Percentiles rank a stretch among this genome's conserved stretches.
phyloP scores from a whole-genome alignment of 768 basidiomycete species.

The Tulasnella sp. region DNA sequence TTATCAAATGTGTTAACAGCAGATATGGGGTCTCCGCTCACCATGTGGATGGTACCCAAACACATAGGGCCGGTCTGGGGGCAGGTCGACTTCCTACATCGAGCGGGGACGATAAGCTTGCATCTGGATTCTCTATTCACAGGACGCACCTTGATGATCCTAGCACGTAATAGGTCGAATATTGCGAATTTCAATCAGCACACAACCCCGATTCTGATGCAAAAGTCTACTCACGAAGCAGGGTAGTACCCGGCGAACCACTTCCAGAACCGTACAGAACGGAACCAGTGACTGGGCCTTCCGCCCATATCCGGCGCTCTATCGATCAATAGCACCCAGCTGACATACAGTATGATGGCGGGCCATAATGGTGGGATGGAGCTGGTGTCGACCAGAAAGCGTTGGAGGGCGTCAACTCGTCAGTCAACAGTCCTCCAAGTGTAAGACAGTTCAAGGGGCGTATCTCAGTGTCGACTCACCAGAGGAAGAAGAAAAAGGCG shows the following conservation, averaged over 20 bases:
- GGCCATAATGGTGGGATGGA: constrained; percentile 88
- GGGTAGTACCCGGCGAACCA: constrained; percentile 92
- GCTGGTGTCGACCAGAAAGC: constrained; percentile 34
- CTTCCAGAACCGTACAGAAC: constrained; percentile 58
- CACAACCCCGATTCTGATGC: background rate
- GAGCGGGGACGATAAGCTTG: background rate
- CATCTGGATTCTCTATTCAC: constrained; percentile 18
- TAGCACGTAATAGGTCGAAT: no score
- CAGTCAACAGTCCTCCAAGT: background rate
- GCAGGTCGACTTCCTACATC: constrained; percentile 73
- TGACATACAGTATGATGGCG: constrained; percentile 55
- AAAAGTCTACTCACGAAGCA: constrained; percentile 51
- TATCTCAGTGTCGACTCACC: constrained; percentile 40
- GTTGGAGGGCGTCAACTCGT: background rate
- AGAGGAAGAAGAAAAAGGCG: constrained; percentile 62
- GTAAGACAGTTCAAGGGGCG: background rate
- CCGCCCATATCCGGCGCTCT: constrained; percentile 41
- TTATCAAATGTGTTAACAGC: no score
- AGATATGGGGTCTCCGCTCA: no score
- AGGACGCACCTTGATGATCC: constrained; percentile 2
- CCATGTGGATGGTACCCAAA: constrained; percentile 99
- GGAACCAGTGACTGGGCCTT: constrained; percentile 59
- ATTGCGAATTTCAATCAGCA: constrained; percentile 35
- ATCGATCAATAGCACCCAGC: constrained; percentile 72
- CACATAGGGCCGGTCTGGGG: constrained; percentile 83